Conservation (phyloP, 306 rosid genomes). For the Lupinus albus region DNA sequence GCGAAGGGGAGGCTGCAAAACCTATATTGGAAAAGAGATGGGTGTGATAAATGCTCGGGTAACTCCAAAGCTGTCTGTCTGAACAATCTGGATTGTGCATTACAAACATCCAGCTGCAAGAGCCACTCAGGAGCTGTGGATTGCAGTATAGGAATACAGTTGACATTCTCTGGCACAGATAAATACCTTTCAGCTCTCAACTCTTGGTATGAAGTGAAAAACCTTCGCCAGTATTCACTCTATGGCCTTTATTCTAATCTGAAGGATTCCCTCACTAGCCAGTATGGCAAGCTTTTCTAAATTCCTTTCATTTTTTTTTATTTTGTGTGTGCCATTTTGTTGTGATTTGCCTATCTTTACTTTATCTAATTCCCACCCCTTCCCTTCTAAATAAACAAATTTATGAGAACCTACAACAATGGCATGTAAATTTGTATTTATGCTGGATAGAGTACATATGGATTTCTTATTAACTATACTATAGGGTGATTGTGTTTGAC, state of each 20-base stretch:
- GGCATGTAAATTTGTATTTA: slow-evolving; percentile 50
- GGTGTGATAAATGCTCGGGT: slow-evolving; percentile 69
- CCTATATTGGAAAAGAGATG: slow-evolving; percentile 85
- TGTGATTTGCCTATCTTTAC: slow-evolving; percentile 35
- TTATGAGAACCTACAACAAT: slow-evolving; percentile 30
- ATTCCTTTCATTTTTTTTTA: slow-evolving; percentile 34
- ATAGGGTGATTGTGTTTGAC: not conserved
- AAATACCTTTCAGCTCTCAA: slow-evolving; percentile 79
- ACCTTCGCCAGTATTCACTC: slow-evolving; percentile 89
- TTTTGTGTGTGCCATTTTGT: slow-evolving; percentile 29
- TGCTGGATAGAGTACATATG: slow-evolving; percentile 17
- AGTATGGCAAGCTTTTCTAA: slow-evolving; percentile 68
- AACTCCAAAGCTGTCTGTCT: slow-evolving; percentile 71
- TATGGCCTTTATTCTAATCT: slow-evolving; percentile 75
- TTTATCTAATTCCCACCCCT: slow-evolving; percentile 4
- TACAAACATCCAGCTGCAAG: slow-evolving; percentile 69
- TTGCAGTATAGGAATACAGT: slow-evolving; percentile 84
- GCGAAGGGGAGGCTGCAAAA: slow-evolving; percentile 85
- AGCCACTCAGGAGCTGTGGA: slow-evolving; percentile 68
- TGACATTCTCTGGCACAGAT: slow-evolving; percentile 95
- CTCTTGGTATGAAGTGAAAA: slow-evolving; percentile 96
- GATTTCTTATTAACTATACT: slow-evolving; percentile 25
- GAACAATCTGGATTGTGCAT: slow-evolving; percentile 78
- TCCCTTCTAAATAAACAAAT: slow-evolving; percentile 5
- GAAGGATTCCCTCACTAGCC: slow-evolving; percentile 78